phyloP scores from a whole-genome alignment of 164 flowering plant species.

The Stephania cephalantha region DNA sequence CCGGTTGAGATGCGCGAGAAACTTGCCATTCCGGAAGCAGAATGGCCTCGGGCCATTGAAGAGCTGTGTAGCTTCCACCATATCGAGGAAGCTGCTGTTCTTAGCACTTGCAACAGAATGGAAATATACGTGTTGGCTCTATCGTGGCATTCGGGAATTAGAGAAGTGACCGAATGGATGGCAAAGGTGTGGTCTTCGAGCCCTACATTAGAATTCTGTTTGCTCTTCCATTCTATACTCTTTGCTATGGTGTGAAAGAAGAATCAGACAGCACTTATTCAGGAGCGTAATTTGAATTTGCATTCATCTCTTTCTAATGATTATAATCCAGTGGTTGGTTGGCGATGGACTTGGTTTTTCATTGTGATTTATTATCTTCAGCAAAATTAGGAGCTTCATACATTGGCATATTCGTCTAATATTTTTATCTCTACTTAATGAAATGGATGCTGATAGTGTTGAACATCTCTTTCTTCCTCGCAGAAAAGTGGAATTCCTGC shows the following conservation, averaged over 20 bases:
- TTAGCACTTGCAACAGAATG: slow-evolving; percentile 97
- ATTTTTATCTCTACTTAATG: neutral
- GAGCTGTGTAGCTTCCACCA: slow-evolving; percentile 87
- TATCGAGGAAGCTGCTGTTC: slow-evolving; percentile 98
- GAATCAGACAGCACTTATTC: neutral
- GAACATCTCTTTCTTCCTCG: slow-evolving; percentile 9
- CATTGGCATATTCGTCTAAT: neutral
- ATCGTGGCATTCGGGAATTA: slow-evolving; percentile 89
- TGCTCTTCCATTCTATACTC: neutral
- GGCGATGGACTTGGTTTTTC: neutral
- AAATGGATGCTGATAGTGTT: neutral
- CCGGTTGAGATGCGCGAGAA: slow-evolving; percentile 99
- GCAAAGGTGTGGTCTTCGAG: slow-evolving; percentile 56
- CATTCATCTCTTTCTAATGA: neutral
- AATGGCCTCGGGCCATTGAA: slow-evolving; percentile 93
- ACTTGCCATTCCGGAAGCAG: slow-evolving; percentile 96
- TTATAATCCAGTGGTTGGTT: no score
- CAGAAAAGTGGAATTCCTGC: slow-evolving; percentile 96
- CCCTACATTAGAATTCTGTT: neutral
- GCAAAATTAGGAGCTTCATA: neutral
- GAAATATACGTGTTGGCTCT: slow-evolving; percentile 94
- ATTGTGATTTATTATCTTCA: neutral
- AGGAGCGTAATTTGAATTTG: neutral
- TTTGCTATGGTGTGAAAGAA: neutral
- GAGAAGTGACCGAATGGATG: slow-evolving; percentile 99